Conservation (phyloP, 2,329 filamentous ascomycete genomes). For the Alternaria ethzedia region DNA sequence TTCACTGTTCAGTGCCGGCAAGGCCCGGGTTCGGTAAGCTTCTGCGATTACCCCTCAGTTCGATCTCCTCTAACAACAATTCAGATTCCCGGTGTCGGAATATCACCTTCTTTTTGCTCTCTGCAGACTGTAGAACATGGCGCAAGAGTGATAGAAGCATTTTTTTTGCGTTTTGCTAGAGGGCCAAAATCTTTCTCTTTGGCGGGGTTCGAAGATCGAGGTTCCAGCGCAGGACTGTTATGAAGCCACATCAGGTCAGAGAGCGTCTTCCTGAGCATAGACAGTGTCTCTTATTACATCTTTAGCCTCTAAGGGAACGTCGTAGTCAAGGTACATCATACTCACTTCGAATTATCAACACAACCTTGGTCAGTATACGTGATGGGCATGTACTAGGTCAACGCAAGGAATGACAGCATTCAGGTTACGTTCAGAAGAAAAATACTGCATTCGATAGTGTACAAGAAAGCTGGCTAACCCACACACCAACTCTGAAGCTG, state of each 20-base stretch:
- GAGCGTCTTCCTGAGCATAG: background rate
- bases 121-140: background rate
- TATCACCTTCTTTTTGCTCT: background rate
- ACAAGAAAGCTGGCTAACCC: background rate
- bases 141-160: background rate
- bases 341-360: background rate
- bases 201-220: background rate
- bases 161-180: background rate
- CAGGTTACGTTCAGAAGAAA: background rate
- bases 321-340: background rate
- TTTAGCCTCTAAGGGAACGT: background rate
- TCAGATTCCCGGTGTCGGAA: conserved; percentile 1
- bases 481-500: background rate
- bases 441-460: background rate
- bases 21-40: background rate
- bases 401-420: background rate
- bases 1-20: conserved; percentile 1
- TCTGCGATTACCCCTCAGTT: background rate
- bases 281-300: background rate
- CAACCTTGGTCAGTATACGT: background rate
- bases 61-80: background rate
- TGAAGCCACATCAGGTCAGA: background rate
- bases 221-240: background rate
- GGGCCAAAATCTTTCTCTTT: background rate
- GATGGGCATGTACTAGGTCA: background rate